Conservation (phyloP, 73 alveolate species). For the Uronychia setigera region DNA sequence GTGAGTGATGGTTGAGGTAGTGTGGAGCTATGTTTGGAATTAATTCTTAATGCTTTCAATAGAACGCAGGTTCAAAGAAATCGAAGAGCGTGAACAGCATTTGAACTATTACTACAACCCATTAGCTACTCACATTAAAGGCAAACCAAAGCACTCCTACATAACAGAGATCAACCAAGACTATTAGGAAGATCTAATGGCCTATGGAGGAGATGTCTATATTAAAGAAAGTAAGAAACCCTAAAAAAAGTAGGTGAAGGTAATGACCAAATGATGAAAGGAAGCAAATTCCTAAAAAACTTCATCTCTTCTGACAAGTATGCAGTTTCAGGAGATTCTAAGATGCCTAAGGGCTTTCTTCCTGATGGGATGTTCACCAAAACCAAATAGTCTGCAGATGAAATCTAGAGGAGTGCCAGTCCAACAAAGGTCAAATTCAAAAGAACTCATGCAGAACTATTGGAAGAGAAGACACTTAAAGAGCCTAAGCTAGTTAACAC, state of each 20-base stretch:
- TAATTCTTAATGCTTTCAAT: slow-evolving; percentile 3
- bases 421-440: background rate
- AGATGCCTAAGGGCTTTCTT: background rate
- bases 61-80: slow-evolving; percentile 11
- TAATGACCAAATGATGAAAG: background rate
- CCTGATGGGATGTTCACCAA: background rate
- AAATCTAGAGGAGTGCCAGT: background rate
- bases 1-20: slow-evolving; percentile 4
- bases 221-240: background rate
- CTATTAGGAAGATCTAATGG: background rate
- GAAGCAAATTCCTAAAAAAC: background rate
- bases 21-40: background rate
- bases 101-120: slow-evolving; percentile 26
- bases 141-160: slow-evolving; percentile 21
- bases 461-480: too few relatives aligned
- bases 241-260: too few relatives aligned
- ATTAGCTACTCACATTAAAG: slow-evolving; percentile 7
- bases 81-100: slow-evolving; percentile 20
- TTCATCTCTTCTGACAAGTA: background rate
- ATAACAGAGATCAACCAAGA: slow-evolving; percentile 11
- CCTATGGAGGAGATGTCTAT: background rate
- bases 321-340: background rate
- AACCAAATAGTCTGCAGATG: background rate
- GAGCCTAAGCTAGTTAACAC: too few relatives aligned
- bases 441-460: background rate